Conservation (phyloP, 495 filamentous ascomycete species). For the Neurospora sp. region DNA sequence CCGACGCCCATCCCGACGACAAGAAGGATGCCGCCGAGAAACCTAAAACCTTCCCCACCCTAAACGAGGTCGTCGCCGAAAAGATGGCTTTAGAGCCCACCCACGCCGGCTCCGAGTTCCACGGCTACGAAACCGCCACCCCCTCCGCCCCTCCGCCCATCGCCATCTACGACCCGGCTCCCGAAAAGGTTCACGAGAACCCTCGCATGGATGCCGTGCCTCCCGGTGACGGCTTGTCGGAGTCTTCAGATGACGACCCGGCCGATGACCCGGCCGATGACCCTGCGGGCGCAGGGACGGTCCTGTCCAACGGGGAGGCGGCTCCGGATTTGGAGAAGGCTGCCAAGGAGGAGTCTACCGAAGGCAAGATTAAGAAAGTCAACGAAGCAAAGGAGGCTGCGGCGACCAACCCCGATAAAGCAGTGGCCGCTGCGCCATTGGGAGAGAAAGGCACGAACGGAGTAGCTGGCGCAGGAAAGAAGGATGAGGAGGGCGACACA, state of each 20-base stretch:
- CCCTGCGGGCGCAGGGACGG: background rate
- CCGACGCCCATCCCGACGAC: background rate
- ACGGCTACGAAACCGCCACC: background rate
- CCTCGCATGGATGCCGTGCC: background rate
- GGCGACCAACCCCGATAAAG: background rate
- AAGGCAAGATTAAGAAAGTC: slow-evolving; percentile 1
- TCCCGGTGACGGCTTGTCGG: background rate
- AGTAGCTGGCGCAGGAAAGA: background rate
- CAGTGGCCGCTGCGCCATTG: background rate
- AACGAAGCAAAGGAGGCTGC: slow-evolving; percentile 1
- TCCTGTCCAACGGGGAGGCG: background rate
- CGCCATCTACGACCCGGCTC: background rate
- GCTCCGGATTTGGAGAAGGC: background rate
- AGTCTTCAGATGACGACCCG: background rate
- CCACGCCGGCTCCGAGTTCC: background rate
- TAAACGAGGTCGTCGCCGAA: background rate
- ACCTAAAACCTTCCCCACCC: background rate
- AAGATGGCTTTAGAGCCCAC: background rate
- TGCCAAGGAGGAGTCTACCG: slow-evolving; percentile 1
- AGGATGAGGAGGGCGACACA: slow-evolving; percentile 6
- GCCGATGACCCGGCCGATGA: background rate
- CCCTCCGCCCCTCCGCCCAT: background rate
- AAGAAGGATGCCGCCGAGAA: slow-evolving; percentile 1
- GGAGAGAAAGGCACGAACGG: slow-evolving; percentile 3
- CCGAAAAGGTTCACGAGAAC: background rate